Base-by-base conservation (phyloP, 192 early-diverging fungal species). In the Rhizophagus sp. region DNA sequence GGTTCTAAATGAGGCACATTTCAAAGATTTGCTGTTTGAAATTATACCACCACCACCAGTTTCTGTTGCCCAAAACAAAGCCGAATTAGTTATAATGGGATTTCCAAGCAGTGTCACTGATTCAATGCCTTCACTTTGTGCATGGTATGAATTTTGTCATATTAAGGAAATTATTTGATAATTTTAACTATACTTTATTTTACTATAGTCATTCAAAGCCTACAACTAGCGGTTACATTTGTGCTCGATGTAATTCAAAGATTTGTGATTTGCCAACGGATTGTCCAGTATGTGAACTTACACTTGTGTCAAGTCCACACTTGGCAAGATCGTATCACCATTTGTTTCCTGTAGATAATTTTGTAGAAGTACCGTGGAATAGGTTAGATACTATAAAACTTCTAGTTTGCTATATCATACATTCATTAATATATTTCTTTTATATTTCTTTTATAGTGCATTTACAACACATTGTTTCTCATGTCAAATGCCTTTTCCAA, bases 271-370 rank as follows among this genome's bases (percentile, higher is more conserved):
- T 99, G 69, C 97, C 97, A 6, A 95, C 92, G 33, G 96, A 98
- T 74, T 99, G 97, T 82, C 93, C 95, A 65, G 89, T 99, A 22
- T 99, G 96, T 84, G 89, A 88, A 0, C 84, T 99, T 76, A 94
- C 95, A 0, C 81, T 99, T 57, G 96, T 98, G 3, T 95, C 94
- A 5, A 94, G 92, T 57, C 97, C 97, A 39, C 90, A 96, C 84
- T 81, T 99, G 73, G 96, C 97, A 5, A 81, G 97, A 66, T 96
- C 95, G 52, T 99, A 97, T 82, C 96, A 96, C 71, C 96, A 99
- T 78, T 84, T 99, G 52, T 99, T 99, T 82, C 96, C 97, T 0
- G 93, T 96, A 13, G 91, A 91, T 73, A 96, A 94, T 50, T 99
- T 90, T 85, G 82, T 85, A 22, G 95, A 97, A 79, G 80, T 93